These are phyloP conservation scores for Phytomonas sp. DNA, from an alignment of 208 protist genomes.

Conservation along the genomic window DNA sequence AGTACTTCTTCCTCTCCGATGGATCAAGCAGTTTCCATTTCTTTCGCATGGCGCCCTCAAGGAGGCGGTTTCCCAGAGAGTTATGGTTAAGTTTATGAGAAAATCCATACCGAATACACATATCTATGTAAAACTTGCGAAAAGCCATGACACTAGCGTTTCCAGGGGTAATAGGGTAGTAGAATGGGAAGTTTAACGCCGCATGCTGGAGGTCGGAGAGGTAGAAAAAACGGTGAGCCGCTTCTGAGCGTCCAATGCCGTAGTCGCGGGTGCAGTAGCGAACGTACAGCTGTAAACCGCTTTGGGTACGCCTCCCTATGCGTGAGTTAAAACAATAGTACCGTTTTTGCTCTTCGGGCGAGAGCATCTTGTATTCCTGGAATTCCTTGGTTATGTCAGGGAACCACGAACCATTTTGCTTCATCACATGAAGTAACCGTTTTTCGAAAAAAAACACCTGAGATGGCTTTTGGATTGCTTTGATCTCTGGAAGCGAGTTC, in stretches of 20 bases:
- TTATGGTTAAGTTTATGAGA: conserved; percentile 12
- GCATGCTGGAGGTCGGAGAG: conserved; percentile 67
- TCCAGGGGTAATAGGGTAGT: conserved; percentile 36
- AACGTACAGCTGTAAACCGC: conserved; percentile 44
- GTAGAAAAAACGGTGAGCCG: conserved; percentile 20
- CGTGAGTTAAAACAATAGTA: conserved; percentile 50
- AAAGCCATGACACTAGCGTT: conserved; percentile 23
- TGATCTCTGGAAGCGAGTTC: conserved; percentile 43
- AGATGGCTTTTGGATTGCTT: conserved; percentile 29
- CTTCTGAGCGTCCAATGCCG: conserved; percentile 38
- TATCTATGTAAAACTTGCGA: conserved; percentile 47
- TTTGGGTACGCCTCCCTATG: conserved; percentile 19
- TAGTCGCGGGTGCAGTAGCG: conserved; percentile 71
- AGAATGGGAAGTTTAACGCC: conserved; percentile 79
- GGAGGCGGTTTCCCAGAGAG: conserved; percentile 37
- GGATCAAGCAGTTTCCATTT: conserved; percentile 44
- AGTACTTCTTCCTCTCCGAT: conserved; percentile 47
- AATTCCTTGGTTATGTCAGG: conserved; percentile 8
- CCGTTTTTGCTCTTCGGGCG: conserved; percentile 26
- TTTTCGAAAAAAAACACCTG: conserved; percentile 22
- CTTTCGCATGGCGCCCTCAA: conserved; percentile 50
- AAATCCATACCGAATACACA: conserved; percentile 52
- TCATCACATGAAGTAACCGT: conserved; percentile 26
- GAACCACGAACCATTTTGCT: conserved; percentile 24
- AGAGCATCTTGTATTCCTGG: conserved; percentile 23